A percentile compares a stretch with the other conserved stretches of the same genome.
Conservation (phyloP, 306 rosid genomes). For the Glycyrrhiza uralensis region DNA sequence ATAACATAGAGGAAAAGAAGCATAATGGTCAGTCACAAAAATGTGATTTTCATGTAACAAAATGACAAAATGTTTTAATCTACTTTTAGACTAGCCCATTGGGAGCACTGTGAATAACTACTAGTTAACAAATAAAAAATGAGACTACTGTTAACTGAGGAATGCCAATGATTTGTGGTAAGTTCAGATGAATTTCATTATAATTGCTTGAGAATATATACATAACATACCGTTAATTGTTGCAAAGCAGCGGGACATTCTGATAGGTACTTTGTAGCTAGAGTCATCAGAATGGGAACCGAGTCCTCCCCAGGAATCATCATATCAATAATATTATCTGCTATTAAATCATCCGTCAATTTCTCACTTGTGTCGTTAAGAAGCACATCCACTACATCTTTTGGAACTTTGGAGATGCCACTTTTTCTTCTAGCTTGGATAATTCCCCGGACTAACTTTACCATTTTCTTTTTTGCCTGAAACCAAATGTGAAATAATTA, state of each 20-base stretch:
- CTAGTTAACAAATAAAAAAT: slow-evolving; percentile 7
- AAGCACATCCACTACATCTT: slow-evolving; percentile 83
- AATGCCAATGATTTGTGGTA: neutral
- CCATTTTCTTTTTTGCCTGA: slow-evolving; percentile 97
- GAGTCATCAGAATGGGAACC: slow-evolving; percentile 88
- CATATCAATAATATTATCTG: slow-evolving; percentile 93
- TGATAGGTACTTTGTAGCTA: slow-evolving; percentile 78
- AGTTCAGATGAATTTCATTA: neutral
- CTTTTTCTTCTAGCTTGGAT: slow-evolving; percentile 53
- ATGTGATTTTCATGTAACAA: slow-evolving; percentile 21
- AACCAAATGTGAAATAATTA: slow-evolving; percentile 20
- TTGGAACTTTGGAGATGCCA: slow-evolving; percentile 45
- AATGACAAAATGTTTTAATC: slow-evolving; percentile 24
- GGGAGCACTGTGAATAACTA: slow-evolving; percentile 4
- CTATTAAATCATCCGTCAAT: slow-evolving; percentile 74
- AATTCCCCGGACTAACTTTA: slow-evolving; percentile 54
- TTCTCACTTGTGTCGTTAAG: slow-evolving; percentile 68
- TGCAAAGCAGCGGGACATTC: slow-evolving; percentile 82
- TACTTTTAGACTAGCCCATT: slow-evolving; percentile 21
- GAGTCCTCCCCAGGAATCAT: slow-evolving; percentile 99
- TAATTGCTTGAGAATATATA: neutral
- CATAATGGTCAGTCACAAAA: slow-evolving; percentile 30
- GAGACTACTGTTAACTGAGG: neutral
- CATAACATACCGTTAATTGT: slow-evolving; percentile 58
- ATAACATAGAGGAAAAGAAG: neutral